Conservation (phyloP, 2,329 filamentous ascomycete species). For the Aspergillaceae sp. region DNA sequence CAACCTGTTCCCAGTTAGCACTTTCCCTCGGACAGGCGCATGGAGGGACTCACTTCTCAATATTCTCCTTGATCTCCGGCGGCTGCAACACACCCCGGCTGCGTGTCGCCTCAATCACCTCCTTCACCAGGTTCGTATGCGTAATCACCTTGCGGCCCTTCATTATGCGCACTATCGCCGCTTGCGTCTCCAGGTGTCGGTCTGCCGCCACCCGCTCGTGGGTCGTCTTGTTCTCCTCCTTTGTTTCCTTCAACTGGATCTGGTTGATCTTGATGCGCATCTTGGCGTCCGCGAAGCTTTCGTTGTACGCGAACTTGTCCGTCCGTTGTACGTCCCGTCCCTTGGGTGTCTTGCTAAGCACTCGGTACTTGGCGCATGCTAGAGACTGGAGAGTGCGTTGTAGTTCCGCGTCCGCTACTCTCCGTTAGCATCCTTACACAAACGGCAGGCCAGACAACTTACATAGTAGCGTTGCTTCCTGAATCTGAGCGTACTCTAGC, state of each 20-base stretch:
- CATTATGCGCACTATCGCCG: slow-evolving; percentile 93
- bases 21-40: too few relatives aligned
- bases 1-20: slow-evolving; percentile 45
- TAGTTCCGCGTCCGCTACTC: slow-evolving; percentile 61
- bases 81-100: slow-evolving; percentile 78
- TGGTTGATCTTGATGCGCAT: slow-evolving; percentile 97
- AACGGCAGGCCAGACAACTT: slow-evolving; percentile 24
- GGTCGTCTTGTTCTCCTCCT: slow-evolving; percentile 87
- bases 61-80: slow-evolving; percentile 88
- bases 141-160: slow-evolving; percentile 83
- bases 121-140: slow-evolving; percentile 77
- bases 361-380: slow-evolving; percentile 79
- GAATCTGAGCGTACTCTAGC: slow-evolving; percentile 67
- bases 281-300: slow-evolving; percentile 67
- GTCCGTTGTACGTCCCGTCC: slow-evolving; percentile 67
- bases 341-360: slow-evolving; percentile 77
- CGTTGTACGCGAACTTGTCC: slow-evolving; percentile 80
- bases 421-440: slow-evolving; percentile 16
- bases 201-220: slow-evolving; percentile 85
- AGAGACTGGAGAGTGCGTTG: slow-evolving; percentile 89
- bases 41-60: slow-evolving; percentile 65
- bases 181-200: slow-evolving; percentile 91
- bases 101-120: slow-evolving; percentile 87
- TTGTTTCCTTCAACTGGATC: slow-evolving; percentile 93
- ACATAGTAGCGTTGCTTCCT: slow-evolving; percentile 64